Percentiles rank a stretch among this genome's conserved stretches.
These are phyloP conservation scores for Penicillium angulare DNA, from an alignment of 495 filamentous ascomycete genomes.

Conservation along the genomic window DNA sequence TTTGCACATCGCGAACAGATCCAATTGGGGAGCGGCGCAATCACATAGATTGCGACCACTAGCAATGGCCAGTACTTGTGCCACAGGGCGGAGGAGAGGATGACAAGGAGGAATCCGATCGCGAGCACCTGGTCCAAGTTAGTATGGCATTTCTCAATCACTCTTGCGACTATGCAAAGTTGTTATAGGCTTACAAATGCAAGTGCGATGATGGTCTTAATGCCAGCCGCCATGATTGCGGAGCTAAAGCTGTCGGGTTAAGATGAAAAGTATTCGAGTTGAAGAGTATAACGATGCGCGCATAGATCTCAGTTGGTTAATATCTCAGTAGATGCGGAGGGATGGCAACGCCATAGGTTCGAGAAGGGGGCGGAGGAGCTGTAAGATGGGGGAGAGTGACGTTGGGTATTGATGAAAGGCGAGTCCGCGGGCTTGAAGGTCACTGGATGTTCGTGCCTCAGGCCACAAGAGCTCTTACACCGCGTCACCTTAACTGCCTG, in stretches of 20 bases:
- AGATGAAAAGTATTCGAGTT: not conserved
- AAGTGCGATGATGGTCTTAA: slow-evolving; percentile 97
- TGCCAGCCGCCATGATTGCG: slow-evolving; percentile 78
- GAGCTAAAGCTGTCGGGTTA: slow-evolving; percentile 19
- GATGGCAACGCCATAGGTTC: slow-evolving; percentile 23
- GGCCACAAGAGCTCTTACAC: slow-evolving; percentile 38
- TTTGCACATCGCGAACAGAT: slow-evolving; percentile 84
- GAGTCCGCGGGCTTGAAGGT: slow-evolving; percentile 36
- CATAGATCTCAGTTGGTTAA: slow-evolving; percentile 6
- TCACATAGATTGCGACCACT: slow-evolving; percentile 90
- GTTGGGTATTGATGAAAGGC: no score
- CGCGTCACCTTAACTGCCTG: slow-evolving; percentile 34
- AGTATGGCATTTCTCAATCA: slow-evolving; percentile 3
- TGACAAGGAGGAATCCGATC: slow-evolving; percentile 98
- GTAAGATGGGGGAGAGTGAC: slow-evolving; percentile 29
- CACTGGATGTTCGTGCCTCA: slow-evolving; percentile 34
- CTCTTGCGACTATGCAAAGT: not conserved
- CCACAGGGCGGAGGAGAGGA: slow-evolving; percentile 94
- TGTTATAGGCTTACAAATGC: slow-evolving; percentile 71
- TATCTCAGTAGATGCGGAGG: slow-evolving; percentile 1
- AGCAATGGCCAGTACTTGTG: slow-evolving; percentile 89
- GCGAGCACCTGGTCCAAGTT: slow-evolving; percentile 71
- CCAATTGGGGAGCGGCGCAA: slow-evolving; percentile 95
- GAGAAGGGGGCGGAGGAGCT: slow-evolving; percentile 12
- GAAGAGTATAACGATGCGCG: not conserved